Percentiles rank a stretch among this genome's conserved stretches.
phyloP scores from a whole-genome alignment of 345 rosid genomes.

The Citrus trifoliata region DNA sequence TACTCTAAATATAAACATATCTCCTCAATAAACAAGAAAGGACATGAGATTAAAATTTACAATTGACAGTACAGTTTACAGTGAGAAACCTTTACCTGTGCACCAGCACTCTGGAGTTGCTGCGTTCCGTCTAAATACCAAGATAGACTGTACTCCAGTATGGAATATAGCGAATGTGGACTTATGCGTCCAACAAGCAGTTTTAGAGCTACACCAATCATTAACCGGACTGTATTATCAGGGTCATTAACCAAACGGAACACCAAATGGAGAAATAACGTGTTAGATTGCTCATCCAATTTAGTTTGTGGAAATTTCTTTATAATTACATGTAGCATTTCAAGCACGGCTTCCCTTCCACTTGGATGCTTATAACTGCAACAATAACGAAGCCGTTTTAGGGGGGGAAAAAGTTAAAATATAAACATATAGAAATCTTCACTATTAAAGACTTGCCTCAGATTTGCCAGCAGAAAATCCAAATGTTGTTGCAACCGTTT shows the following conservation, averaged over 20 bases:
- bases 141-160: conserved; percentile 45
- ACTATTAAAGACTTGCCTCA: conserved; percentile 47
- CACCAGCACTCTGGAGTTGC: conserved; percentile 60
- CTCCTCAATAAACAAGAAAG: neutral
- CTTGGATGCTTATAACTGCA: conserved; percentile 77
- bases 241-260: conserved; percentile 57
- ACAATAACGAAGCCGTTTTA: conserved; percentile 8
- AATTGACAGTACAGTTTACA: neutral
- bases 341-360: conserved; percentile 92
- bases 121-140: conserved; percentile 63
- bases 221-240: conserved; percentile 54
- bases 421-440: neutral
- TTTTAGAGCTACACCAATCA: conserved; percentile 53
- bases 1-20: neutral
- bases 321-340: conserved; percentile 72
- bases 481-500: conserved; percentile 65
- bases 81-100: conserved; percentile 58
- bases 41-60: neutral
- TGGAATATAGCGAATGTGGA: conserved; percentile 37
- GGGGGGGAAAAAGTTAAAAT: neutral
- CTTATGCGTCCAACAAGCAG: conserved; percentile 51
- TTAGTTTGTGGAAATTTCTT: conserved; percentile 53
- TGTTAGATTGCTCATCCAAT: conserved; percentile 55
- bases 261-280: conserved; percentile 55
- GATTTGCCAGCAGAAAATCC: conserved; percentile 56